Base-by-base conservation (phyloP, 1,284 basidiomycete genomes). In the Ustilago tritici region DNA sequence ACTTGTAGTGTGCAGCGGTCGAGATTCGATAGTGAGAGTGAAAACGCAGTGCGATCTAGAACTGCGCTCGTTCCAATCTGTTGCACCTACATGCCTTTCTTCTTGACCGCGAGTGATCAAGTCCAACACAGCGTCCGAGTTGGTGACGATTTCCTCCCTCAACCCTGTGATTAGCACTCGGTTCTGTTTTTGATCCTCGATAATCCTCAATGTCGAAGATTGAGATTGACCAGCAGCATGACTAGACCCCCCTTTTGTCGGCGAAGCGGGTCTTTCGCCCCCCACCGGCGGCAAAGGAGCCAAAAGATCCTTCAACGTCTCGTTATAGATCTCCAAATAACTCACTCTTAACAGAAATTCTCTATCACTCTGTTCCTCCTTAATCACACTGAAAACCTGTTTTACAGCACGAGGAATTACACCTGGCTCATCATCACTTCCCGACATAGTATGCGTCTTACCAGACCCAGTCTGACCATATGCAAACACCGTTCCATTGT, bases 11-110 rank as follows among this genome's bases (percentile, higher is more conserved):
- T 56, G 40, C 4, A 65, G 57, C 3, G 58, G 53, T 1, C 80
- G 68, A 49, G 78, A 79, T 63, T 81, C 78, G 70, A 86, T 87
- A 19, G 88, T 88, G 46, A 90, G 87, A 1, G 88, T 88, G 67
- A 90, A 89, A 2, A 90, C 88, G 77, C 93, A 94, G 87, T 98
- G 96, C 87, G 92, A 94, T n/a, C 96, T 89, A 79, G 93, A 95
- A 87, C 93, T 95, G 56, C 95, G 88, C 82, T 95, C 93, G 85
- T 99, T 99, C 94, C 95, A 99, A 86, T 99, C 96, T 14, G 96
- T 99, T 71, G 92, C 93, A 0, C 95, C 96, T 8, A 95, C 95
- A 77, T 95, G 90, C 40, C 96, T 88, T 81, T 94, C 93, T 0
- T 92, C 91, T 84, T 96, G 94, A 10, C 96, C 96, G 31, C 93